Base-by-base conservation (phyloP, 495 filamentous ascomycete genomes). In the Pyrenopolyporus hunteri region DNA sequence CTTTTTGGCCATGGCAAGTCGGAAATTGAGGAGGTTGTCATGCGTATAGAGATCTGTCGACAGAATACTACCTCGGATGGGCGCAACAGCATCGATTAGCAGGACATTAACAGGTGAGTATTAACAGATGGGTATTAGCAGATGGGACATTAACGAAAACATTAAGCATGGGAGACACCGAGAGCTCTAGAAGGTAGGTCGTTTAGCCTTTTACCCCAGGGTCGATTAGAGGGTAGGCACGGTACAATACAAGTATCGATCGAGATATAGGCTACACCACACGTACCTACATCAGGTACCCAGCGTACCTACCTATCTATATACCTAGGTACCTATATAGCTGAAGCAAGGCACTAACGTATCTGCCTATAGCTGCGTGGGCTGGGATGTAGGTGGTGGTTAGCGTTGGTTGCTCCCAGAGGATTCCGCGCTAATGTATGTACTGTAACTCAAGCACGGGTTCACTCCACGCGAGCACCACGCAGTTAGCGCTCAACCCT, bases 1-100 rank as follows among this genome's bases (percentile, higher is more conserved):
- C 76, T 86, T 86, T 69, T 83, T 83, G 70, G 82, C 82, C 82
- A 83, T 84, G 67, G 54, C 71, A 67, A 63, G 51, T 57, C 23
- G 48, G 43, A 63, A 61, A 51, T 54, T 37, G 42, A 57, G 51
- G 59, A 50, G 65, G 59, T 63, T 70, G 47, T 71, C 77, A 79
- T 78, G 68, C 70, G 67, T 63, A 58, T 50, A 53, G 49, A 51
- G 40, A 6, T 25, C 52, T 55, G 50, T 57, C 19, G 23, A 44
- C 20, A 60, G 10, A 42, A 59, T 68, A 47, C 48, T 53, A 59
- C 48, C 42, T 48, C 20, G 44, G 20, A 22, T 16, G 39, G 28
- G 19, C 20, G 36, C 25, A 45, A 26, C 28, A 29, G 45, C 26
- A 39, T 42, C 3, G 43, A 13, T n/a, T 8, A 40, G 16, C 28